Base-by-base conservation (phyloP, 2,329 filamentous ascomycete species). In the Calonectria pauciramosa region DNA sequence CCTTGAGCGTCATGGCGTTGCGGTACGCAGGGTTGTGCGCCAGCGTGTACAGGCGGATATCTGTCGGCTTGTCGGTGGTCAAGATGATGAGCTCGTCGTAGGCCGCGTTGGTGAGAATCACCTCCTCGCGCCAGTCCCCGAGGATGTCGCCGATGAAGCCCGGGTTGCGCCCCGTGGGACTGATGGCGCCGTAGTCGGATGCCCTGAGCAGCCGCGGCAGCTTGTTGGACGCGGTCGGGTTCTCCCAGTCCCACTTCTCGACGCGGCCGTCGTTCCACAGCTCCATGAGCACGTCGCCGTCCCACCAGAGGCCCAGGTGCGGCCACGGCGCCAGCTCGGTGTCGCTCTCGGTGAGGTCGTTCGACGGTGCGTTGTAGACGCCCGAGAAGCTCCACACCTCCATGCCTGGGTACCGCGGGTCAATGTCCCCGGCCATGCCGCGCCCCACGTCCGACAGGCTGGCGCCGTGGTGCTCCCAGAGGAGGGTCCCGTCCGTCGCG, bases 21-120 rank as follows among this genome's bases (percentile, higher is more conserved):
- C 79, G 76, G n/a, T 80, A 81, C 1, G 79, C 78, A 10, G 78
- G 78, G 66, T 80, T 81, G 23, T 81, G 78, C 1, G 79, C 66
- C 36, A 81, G 74, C 14, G 79, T 80, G 32, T 80, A 80, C 4
- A 81, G 68, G 1, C 78, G 73, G 10, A 75, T 74, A 9, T 77
- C 69, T 6, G 74, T 76, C 10, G 77, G 74, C 38, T 69, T 13
- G 23, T 80, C 74, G 8, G 77, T 80, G 0, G 78, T 80, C 30
- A 80, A 77, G 51, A 80, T 79, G 32, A 80, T 54, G 10, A 81
- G 63, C 71, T 78, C 75, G 36, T 74, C 67, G 28, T 77, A 69
- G 8, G 59, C 75, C 6, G 54, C 47, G 32, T 68, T 80, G 1
- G 72, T 74, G 2, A 80, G 52, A 34, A 78, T 72, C 8, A 78